Conservation (phyloP, 257 asterid genomes). For the Cynanchum wilfordii region DNA sequence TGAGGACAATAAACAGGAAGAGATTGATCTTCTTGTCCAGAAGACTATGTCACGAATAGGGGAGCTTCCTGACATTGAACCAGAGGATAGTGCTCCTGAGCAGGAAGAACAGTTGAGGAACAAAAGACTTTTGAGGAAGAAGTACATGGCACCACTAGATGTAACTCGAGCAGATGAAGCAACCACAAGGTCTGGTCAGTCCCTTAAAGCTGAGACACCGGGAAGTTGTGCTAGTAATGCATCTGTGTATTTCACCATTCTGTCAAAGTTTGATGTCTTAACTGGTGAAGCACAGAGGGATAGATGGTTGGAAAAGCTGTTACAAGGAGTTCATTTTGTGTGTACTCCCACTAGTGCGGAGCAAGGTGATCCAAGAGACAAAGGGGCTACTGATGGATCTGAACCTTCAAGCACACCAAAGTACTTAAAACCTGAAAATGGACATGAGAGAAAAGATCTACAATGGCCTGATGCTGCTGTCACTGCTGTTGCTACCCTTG, state of each 20-base stretch:
- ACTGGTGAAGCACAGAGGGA: slow-evolving; percentile 68
- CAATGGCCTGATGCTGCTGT: slow-evolving; percentile 74
- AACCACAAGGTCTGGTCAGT: slow-evolving; percentile 34
- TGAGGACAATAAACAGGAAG: slow-evolving; percentile 66
- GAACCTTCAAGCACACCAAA: slow-evolving; percentile 18
- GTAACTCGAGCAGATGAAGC: slow-evolving; percentile 64
- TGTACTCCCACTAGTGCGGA: slow-evolving; percentile 39
- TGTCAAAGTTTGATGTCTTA: slow-evolving; percentile 39
- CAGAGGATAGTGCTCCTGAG: slow-evolving; percentile 43
- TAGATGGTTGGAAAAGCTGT: slow-evolving; percentile 73
- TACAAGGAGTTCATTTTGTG: slow-evolving; percentile 47
- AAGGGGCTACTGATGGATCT: slow-evolving; percentile 19
- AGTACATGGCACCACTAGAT: slow-evolving; percentile 54
- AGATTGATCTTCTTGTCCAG: slow-evolving; percentile 66
- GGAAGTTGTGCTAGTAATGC: slow-evolving; percentile 43
- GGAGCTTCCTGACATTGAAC: slow-evolving; percentile 69
- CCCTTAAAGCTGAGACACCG: slow-evolving; percentile 60
- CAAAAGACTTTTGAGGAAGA: slow-evolving; percentile 54
- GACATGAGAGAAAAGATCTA: slow-evolving; percentile 34
- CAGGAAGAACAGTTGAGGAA: slow-evolving; percentile 54
- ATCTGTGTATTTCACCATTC: slow-evolving; percentile 47
- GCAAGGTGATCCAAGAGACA: slow-evolving; percentile 38
- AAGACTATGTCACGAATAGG: slow-evolving; percentile 65
- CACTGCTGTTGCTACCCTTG: slow-evolving; percentile 55
- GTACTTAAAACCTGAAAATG: slow-evolving; percentile 25